Evolutionary conservation across 331 rosid genomes (phyloP).

Genomic region (Dryas integrifolia): DNA sequence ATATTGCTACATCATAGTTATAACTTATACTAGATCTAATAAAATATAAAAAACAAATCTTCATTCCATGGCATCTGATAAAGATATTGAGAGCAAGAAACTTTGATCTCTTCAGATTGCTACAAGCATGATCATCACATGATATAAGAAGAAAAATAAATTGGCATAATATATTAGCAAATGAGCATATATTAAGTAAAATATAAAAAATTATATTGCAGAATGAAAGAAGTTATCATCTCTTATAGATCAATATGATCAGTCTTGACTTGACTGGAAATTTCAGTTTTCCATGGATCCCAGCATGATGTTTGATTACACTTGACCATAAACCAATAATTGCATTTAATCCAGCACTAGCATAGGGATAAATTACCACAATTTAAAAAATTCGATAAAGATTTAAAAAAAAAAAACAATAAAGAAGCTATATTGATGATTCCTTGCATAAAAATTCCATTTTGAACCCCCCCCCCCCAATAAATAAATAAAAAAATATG

Average conservation of each 20-base stretch:
- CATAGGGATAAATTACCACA: neutral
- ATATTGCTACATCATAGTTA: neutral
- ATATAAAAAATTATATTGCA: neutral
- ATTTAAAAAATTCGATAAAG: neutral
- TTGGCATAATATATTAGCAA: neutral
- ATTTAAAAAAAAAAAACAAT: neutral
- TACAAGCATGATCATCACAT: neutral
- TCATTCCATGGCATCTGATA: neutral
- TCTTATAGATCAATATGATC: neutral
- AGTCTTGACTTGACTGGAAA: neutral
- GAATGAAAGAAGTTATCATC: neutral
- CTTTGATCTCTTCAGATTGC: neutral
- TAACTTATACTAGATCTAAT: neutral
- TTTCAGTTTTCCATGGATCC: constrained; percentile 1
- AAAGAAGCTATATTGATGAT: neutral
- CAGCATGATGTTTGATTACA: neutral
- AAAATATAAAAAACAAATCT: neutral
- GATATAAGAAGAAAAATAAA: neutral
- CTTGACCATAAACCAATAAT: neutral
- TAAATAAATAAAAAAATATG: neutral
- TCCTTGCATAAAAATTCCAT: neutral
- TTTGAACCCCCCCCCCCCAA: neutral
- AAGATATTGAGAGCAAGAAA: neutral
- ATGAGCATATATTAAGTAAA: neutral
- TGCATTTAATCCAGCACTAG: neutral